Percentiles rank a stretch among this genome's conserved stretches.
phyloP scores from a whole-genome alignment of 2,329 filamentous ascomycete genomes.

The Ceratocystis alfenasii region DNA sequence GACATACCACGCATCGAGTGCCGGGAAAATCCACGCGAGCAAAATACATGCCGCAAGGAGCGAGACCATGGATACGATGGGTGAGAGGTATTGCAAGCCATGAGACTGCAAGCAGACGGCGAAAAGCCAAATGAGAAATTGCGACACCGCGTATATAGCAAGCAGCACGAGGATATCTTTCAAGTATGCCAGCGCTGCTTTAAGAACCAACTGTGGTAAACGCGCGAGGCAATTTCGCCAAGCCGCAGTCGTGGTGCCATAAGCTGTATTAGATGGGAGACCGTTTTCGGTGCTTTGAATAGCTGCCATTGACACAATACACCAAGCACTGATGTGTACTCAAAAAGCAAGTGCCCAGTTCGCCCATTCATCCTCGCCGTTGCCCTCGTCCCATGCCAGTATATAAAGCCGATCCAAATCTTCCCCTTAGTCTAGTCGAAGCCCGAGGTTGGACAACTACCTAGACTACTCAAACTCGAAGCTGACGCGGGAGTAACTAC shows the following conservation, averaged over 20 bases:
- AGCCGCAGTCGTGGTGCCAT: background rate
- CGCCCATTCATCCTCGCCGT: too few relatives aligned
- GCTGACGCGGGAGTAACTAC: too few relatives aligned
- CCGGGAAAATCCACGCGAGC: constrained; percentile 19
- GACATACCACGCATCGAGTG: constrained; percentile 27
- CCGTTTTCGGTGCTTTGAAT: too few relatives aligned
- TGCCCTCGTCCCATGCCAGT: background rate
- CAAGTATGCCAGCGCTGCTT: background rate
- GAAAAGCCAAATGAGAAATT: constrained; percentile 38
- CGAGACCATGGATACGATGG: background rate
- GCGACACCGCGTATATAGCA: constrained; percentile 32
- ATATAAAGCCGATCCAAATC: background rate
- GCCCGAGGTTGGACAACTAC: background rate
- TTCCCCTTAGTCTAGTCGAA: background rate
- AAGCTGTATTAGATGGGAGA: background rate
- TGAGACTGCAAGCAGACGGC: constrained; percentile 29
- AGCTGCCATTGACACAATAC: too few relatives aligned
- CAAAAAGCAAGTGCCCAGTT: too few relatives aligned
- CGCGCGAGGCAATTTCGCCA: background rate
- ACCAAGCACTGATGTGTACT: too few relatives aligned
- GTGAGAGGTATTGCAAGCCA: constrained; percentile 24
- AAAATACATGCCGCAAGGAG: background rate
- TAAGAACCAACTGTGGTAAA: background rate
- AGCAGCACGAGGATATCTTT: background rate
- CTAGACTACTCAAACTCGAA: background rate